phyloP scores from a whole-genome alignment of 2,329 filamentous ascomycete species.

The Fusarium heterosporum region DNA sequence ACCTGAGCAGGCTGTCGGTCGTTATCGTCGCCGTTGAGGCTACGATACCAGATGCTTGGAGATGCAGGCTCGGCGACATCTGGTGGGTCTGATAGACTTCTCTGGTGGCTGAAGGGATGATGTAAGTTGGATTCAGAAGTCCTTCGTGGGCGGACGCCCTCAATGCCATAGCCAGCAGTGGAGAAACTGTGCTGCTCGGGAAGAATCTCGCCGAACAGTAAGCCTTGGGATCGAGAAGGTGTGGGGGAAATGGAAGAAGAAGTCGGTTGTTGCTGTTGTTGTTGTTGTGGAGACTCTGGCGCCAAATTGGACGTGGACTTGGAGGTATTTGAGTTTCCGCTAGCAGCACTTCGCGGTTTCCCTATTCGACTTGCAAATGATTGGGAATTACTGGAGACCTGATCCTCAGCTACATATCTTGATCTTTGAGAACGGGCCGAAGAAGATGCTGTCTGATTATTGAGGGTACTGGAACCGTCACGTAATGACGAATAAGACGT shows the following conservation, averaged over 20 bases:
- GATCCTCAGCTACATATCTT: slow-evolving; percentile 63
- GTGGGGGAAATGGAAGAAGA: slow-evolving; percentile 49
- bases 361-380: slow-evolving; percentile 71
- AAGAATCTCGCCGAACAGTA: slow-evolving; percentile 81
- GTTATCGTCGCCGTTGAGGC: slow-evolving; percentile 46
- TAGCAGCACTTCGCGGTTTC: slow-evolving; percentile 58
- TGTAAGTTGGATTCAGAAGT: slow-evolving; percentile 78
- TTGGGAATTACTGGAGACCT: slow-evolving; percentile 64
- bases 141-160: slow-evolving; percentile 64
- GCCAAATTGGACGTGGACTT: slow-evolving; percentile 52
- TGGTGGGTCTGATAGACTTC: slow-evolving; percentile 66
- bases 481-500: slow-evolving; percentile 58
- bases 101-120: slow-evolving; percentile 62
- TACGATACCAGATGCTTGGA: slow-evolving; percentile 74
- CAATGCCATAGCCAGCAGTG: slow-evolving; percentile 71
- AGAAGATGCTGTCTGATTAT: slow-evolving; percentile 34
- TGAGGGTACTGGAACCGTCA: slow-evolving; percentile 46
- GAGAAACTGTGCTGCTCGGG: slow-evolving; percentile 66
- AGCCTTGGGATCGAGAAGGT: slow-evolving; percentile 58
- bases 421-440: slow-evolving; percentile 57
- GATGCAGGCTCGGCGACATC: slow-evolving; percentile 69
- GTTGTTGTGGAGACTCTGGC: slow-evolving; percentile 51
- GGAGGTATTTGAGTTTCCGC: slow-evolving; percentile 51
- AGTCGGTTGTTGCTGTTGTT: slow-evolving; percentile 50
- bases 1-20: slow-evolving; percentile 38